A percentile compares a stretch with the other conserved stretches of the same genome.
Evolutionary conservation across 495 filamentous ascomycete genomes (phyloP).

Genomic region (Elasticomyces elasticus): DNA sequence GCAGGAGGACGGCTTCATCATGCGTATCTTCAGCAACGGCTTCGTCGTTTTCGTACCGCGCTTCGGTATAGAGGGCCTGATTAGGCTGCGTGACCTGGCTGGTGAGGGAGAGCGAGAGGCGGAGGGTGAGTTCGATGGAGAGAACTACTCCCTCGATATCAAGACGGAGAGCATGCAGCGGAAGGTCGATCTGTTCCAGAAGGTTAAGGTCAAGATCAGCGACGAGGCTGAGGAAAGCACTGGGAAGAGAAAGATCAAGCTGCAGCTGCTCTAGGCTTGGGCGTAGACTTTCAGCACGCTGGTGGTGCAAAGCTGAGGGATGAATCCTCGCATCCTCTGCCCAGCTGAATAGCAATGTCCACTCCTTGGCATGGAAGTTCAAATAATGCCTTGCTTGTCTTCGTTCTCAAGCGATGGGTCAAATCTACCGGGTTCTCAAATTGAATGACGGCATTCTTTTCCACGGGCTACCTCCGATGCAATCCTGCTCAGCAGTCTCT

Average conservation of each 20-base stretch:
- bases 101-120: constrained; percentile 43
- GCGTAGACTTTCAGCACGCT: too few species aligned
- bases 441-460: too few species aligned
- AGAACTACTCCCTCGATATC: constrained; percentile 63
- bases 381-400: too few species aligned
- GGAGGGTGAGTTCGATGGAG: constrained; percentile 69
- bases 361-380: too few species aligned
- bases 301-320: too few species aligned
- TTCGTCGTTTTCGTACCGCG: constrained; percentile 91
- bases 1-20: constrained; percentile 85
- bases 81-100: constrained; percentile 72
- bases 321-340: too few species aligned
- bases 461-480: too few species aligned
- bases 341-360: too few species aligned
- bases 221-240: constrained; percentile 88
- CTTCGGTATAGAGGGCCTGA: constrained; percentile 89
- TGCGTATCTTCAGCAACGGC: constrained; percentile 94
- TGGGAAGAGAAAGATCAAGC: constrained; percentile 79
- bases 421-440: too few species aligned
- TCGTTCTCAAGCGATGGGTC: too few species aligned
- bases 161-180: constrained; percentile 44
- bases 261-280: constrained; percentile 46
- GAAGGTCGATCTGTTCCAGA: constrained; percentile 74
- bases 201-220: constrained; percentile 74
- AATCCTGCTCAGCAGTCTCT: too few species aligned